Evolutionary conservation across 2,329 filamentous ascomycete genomes (phyloP), one percentile per base, ranked within the genome.

Genomic region (Colletotrichum sp.): DNA sequence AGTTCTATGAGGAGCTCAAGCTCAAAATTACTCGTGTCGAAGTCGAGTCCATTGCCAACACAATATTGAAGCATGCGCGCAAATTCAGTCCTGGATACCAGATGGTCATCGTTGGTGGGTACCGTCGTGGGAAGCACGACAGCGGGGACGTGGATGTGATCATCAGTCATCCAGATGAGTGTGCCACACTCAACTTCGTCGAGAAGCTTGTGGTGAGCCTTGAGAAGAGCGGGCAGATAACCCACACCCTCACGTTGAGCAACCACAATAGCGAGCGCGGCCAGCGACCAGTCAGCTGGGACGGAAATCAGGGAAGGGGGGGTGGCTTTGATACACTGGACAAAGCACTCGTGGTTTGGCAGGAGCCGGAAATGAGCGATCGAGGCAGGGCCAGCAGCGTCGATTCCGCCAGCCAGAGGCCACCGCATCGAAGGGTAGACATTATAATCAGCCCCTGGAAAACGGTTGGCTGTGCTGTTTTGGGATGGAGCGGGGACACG

Each of bases 291-390:
- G 83, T 92, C 8, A 82, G 84, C 21, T 92, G 89, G 89, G 90
- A 89, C 77, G 89, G 89, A 0, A 82, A 85, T 63, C 81, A 82
- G 36, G 81, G 78, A 26, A 76, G 69, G 15, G 89, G 90, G 0
- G 86, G 89, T 26, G 95, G 95, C 1, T 98, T 98, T 79, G 96
- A 98, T 82, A 95, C 93, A 0, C 89, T 99, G 1, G 96, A 99
- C 83, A 98, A 98, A 83, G 96, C 96, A 0, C 87, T 99, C 69
- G 94, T 98, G 1, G 95, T 98, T 0, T 99, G 96, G 96, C 95
- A 98, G 82, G 89, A 96, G 80, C 93, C 93, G 0, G 67, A 83
- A 39, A 76, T 80, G 2, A 65, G 64, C 16, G 39, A 76, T 4
- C n/a, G 39, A 7, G 52, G 71, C 18, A 60, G 65, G n/a, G 28